Evolutionary conservation across 345 rosid species (phyloP), one percentile per base, ranked within the genome.

Genomic region (Citrus hindsii): DNA sequence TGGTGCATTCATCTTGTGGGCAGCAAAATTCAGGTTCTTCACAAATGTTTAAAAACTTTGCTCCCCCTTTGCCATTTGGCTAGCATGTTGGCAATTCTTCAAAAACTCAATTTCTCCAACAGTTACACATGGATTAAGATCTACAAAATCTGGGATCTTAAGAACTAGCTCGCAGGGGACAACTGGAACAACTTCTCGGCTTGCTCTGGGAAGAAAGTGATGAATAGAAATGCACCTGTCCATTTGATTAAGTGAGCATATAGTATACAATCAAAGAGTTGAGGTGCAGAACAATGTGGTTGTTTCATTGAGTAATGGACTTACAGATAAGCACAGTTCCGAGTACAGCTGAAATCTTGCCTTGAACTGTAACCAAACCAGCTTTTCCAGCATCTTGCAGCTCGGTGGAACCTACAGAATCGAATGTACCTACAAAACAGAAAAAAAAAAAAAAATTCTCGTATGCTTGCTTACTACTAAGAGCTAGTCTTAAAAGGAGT

Each of bases 321-420:
- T 90, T 86, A 95, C 98, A 95, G 82, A 95, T 74, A 18, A 95
- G 98, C 53, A 93, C 92, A 16, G 98, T 93, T 84, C 98, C 97
- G 5, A 95, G 91, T 13, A 94, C 94, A 66, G 97, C 97, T 19
- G 98, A 94, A 83, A 94, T 92, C 83, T 93, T 85, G 77, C 98
- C 98, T 90, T 94, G 98, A 76, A 94, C 35, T 18, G 95, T 92
- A 56, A 92, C 79, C 84, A 94, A 86, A 77, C 98, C 98, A 46
- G 97, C 98, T 89, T 95, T 95, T 67, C 98, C 98, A 40, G 98
- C 98, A 75, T 92, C 74, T 86, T 90, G 92, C 79, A 95, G 79
- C 87, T 93, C 94, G 0, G 89, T 84, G 22, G 89, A 64, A 62
- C 97, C 97, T 25, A 91, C 87, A 0, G 96, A 82, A 35, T 95